Percentiles rank a stretch among this genome's conserved stretches.
Evolutionary conservation across 2,329 filamentous ascomycete species (phyloP).

Genomic region (Talaromyces pinophilus): DNA sequence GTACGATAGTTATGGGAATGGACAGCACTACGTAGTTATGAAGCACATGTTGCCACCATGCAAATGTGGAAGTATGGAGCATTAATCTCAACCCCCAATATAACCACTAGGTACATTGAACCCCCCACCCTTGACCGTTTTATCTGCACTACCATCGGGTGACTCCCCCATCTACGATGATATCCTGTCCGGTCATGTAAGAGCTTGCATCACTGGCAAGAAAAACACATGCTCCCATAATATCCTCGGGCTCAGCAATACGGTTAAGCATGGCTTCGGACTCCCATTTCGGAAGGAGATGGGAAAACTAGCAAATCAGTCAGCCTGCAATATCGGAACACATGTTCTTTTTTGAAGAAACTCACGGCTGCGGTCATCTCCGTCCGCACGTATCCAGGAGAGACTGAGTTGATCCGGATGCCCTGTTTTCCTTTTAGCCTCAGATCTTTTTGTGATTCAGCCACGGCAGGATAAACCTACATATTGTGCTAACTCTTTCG

Average conservation of each 20-base stretch:
- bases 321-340: background rate
- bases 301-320: slow-evolving; percentile 41
- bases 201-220: slow-evolving; percentile 45
- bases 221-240: slow-evolving; percentile 46
- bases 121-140: background rate
- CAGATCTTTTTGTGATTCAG: background rate
- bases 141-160: slow-evolving; percentile 26
- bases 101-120: background rate
- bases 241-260: slow-evolving; percentile 35
- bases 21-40: background rate
- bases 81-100: background rate
- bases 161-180: slow-evolving; percentile 42
- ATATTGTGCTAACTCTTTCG: slow-evolving; percentile 46
- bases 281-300: slow-evolving; percentile 30
- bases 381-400: slow-evolving; percentile 43
- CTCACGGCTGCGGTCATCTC: slow-evolving; percentile 39
- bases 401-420: slow-evolving; percentile 48
- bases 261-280: slow-evolving; percentile 45
- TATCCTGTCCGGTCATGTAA: slow-evolving; percentile 47
- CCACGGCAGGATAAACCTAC: slow-evolving; percentile 26
- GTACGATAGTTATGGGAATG: background rate
- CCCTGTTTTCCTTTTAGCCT: slow-evolving; percentile 29
- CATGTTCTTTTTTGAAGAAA: background rate
- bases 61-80: background rate
- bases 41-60: background rate